Evolutionary conservation across 2,329 filamentous ascomycete species (phyloP).

Genomic region (Aotearoamyces nothofagi): DNA sequence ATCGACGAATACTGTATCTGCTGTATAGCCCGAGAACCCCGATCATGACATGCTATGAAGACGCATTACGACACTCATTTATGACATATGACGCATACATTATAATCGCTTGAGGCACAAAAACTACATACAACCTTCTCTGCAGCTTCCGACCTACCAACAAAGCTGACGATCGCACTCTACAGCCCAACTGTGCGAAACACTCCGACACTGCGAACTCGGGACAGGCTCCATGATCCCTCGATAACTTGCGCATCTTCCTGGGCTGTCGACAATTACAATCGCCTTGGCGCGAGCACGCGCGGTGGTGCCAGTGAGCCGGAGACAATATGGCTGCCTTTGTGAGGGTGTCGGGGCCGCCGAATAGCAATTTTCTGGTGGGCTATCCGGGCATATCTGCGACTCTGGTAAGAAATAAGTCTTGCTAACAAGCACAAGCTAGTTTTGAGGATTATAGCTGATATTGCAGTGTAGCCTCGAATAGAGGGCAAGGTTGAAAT

Average conservation of each 20-base stretch:
- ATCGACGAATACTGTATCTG: too few relatives aligned
- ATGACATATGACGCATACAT: too few relatives aligned
- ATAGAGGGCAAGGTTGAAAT: constrained; percentile 98
- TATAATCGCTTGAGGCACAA: too few relatives aligned
- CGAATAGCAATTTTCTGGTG: constrained; percentile 92
- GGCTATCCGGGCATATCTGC: constrained; percentile 97
- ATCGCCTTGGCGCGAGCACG: constrained; percentile 4
- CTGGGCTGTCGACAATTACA: background rate
- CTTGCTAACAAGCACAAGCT: constrained; percentile 1
- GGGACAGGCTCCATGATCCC: constrained; percentile 1
- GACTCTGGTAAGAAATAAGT: constrained; percentile 61
- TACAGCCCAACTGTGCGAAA: too few relatives aligned
- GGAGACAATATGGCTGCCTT: constrained; percentile 50
- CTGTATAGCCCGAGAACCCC: too few relatives aligned
- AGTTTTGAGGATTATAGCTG: constrained; percentile 4
- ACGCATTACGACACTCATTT: too few relatives aligned
- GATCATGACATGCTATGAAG: too few relatives aligned
- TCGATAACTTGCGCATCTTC: background rate
- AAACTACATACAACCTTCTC: too few relatives aligned
- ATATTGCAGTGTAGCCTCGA: constrained; percentile 49
- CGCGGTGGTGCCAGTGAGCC: constrained; percentile 2
- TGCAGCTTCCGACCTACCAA: too few relatives aligned
- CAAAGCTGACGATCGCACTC: too few relatives aligned
- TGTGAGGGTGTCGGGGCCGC: constrained; percentile 92
- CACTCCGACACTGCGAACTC: too few relatives aligned